Conservation (phyloP, 108 stramenopile species). For the Aurantiochytrium sp. region DNA sequence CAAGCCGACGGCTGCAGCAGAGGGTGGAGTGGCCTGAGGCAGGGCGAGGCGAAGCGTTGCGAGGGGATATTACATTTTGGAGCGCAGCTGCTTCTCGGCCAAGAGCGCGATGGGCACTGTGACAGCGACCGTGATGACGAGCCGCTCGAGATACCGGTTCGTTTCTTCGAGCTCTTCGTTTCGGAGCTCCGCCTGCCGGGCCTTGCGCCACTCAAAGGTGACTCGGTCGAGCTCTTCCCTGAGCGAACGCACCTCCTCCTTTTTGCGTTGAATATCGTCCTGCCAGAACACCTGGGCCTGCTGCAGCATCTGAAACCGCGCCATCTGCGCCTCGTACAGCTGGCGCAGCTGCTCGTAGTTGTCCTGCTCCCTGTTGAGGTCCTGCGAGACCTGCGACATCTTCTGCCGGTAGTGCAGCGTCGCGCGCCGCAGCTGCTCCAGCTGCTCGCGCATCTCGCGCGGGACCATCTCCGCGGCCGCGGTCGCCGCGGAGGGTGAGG, state of each 20-base stretch:
- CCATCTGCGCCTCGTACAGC: background rate
- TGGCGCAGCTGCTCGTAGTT: background rate
- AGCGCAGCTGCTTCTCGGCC: slow-evolving; percentile 11
- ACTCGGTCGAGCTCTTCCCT: background rate
- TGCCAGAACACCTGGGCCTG: background rate
- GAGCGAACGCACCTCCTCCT: slow-evolving; percentile 6
- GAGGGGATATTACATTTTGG: background rate
- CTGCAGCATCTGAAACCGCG: background rate
- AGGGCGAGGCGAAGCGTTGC: background rate
- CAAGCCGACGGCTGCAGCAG: background rate
- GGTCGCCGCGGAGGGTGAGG: too few species aligned
- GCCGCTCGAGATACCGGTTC: background rate
- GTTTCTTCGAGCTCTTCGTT: slow-evolving; percentile 22
- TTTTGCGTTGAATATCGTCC: background rate
- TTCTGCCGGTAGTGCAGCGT: background rate
- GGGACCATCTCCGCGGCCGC: background rate
- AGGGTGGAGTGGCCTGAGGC: background rate
- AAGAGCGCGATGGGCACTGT: slow-evolving; percentile 12
- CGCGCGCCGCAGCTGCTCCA: slow-evolving; percentile 17
- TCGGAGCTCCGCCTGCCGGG: background rate
- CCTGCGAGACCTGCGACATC: background rate
- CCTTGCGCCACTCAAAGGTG: slow-evolving; percentile 15
- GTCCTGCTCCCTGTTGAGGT: background rate
- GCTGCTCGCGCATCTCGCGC: background rate
- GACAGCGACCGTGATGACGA: slow-evolving; percentile 22